Base-by-base conservation (phyloP, 2,329 filamentous ascomycete genomes). In the Geosmithia morbida region DNA sequence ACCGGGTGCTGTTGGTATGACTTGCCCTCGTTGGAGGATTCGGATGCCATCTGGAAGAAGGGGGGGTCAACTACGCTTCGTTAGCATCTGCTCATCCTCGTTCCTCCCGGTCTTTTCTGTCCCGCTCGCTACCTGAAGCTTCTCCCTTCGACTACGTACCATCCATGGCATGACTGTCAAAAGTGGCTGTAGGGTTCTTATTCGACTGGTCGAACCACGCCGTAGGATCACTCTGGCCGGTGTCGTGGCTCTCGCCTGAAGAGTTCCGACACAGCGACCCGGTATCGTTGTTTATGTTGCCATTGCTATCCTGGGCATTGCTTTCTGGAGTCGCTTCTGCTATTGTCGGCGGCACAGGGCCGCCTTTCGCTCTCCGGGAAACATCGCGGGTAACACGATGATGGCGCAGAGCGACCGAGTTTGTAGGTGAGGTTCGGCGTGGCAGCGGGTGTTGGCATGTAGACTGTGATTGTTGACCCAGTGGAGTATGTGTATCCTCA, bases 181-280 rank as follows among this genome's bases (percentile, higher is more conserved):
- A 67, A 0, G 60, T 63, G 11, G 62, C 64, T 1, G 61, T 66
- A 0, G 69, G 66, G 41, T 78, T 72, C 43, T 67, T 59, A 42
- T 78, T 78, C 4, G 70, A 73, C 11, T 60, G 62, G 37, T 77
- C 68, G 48, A 77, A 78, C 75, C 75, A 79, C 37, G 61, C 67
- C 37, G 65, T 71, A 1, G 72, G 66, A 46, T 77, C 73, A 51
- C 70, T 75, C 3, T 65, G 58, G 2, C 63, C 61, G 0, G 73
- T 75, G 19, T 66, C 62, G 43, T 71, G 63, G 37, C 71, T 77
- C 13, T 72, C 70, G 13, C 62, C 69, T 0, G 73, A 74, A 0
- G 71, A 75, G 30, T 71, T 62, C 19, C 61, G 58, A 3, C 58
- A 54, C 11, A 61, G 54, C 2, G 59, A 54, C 1, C 8, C 8